phyloP scores from a whole-genome alignment of 1,139 yeast species.

The Saccharomyces hybrid region DNA sequence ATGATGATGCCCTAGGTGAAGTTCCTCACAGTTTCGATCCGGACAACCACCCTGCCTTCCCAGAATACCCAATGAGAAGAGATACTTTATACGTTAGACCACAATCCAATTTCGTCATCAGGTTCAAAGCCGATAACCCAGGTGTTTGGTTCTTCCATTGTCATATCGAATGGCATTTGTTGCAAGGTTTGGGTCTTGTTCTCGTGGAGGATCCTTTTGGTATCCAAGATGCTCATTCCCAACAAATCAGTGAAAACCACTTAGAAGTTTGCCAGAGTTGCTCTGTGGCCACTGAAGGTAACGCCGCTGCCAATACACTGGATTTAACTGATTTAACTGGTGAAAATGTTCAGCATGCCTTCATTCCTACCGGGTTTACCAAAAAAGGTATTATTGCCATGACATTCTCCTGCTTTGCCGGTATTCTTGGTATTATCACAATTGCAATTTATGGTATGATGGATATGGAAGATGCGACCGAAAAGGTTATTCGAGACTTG shows the following conservation, averaged over 20 bases:
- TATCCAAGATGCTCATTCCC: conserved; percentile 45
- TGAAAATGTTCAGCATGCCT: conserved; percentile 55
- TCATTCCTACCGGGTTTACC: conserved; percentile 82
- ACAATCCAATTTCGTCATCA: conserved; percentile 58
- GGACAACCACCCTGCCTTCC: conserved; percentile 44
- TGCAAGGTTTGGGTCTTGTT: conserved; percentile 74
- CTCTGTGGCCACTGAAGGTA: conserved; percentile 51
- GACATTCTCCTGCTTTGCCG: conserved; percentile 70
- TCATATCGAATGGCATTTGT: conserved; percentile 91
- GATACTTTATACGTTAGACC: conserved; percentile 62
- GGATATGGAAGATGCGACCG: conserved; percentile 56
- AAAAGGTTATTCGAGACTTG: conserved; percentile 45
- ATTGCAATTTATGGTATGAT: conserved; percentile 78
- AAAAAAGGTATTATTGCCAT: conserved; percentile 84
- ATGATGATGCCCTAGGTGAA: conserved; percentile 38
- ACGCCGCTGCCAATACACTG: conserved; percentile 74
- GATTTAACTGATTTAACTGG: conserved; percentile 61
- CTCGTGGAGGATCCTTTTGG: conserved; percentile 68
- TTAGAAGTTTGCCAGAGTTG: conserved; percentile 49
- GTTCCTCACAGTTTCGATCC: conserved; percentile 46
- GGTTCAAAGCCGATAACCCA: conserved; percentile 77
- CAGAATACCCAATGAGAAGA: conserved; percentile 61
- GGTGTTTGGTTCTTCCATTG: conserved; percentile 95
- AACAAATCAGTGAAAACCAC: conserved; percentile 49
- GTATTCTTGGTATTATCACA: conserved; percentile 67